Evolutionary conservation across 768 basidiomycete species (phyloP).

Genomic region (Pleurotus tuoliensis): DNA sequence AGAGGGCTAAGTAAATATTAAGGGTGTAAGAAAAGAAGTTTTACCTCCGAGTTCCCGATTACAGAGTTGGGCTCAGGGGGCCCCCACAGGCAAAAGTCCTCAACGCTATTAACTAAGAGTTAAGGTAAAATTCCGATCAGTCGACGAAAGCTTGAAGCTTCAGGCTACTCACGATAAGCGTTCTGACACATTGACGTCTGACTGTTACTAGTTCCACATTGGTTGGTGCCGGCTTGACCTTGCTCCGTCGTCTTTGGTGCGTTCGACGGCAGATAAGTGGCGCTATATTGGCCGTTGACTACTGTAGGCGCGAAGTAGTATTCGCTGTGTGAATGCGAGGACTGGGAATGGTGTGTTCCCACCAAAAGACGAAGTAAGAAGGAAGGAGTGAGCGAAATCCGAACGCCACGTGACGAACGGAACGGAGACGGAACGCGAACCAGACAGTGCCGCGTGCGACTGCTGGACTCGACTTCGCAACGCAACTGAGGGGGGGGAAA

Average conservation of each 20-base stretch:
- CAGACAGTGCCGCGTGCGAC: too few relatives aligned
- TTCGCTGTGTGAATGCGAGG: too few relatives aligned
- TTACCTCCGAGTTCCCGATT: constrained; percentile 62
- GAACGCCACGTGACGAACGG: too few relatives aligned
- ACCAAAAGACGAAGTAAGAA: too few relatives aligned
- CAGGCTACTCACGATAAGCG: constrained; percentile 43
- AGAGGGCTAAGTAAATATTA: constrained; percentile 3
- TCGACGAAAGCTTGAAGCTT: not conserved
- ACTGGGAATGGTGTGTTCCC: too few relatives aligned
- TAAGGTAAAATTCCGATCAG: not conserved
- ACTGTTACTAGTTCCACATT: constrained; percentile 53
- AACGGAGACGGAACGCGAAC: too few relatives aligned
- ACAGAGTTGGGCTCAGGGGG: constrained; percentile 45
- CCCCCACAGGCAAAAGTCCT: constrained; percentile 44
- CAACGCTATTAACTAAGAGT: constrained; percentile 48
- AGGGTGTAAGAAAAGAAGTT: not conserved
- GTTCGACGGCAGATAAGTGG: constrained; percentile 47
- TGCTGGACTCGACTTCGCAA: too few relatives aligned
- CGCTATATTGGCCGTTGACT: constrained; percentile 29
- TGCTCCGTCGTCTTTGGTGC: constrained; percentile 44
- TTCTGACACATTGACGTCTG: constrained; percentile 67
- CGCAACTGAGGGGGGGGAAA: too few relatives aligned
- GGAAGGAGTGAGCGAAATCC: too few relatives aligned
- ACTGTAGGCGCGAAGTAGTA: too few relatives aligned
- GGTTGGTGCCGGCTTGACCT: constrained; percentile 62